Percentiles rank a stretch among this genome's conserved stretches.
Evolutionary conservation across 805 yeast species (phyloP).

Genomic region (Wickerhamiella sorbophila): DNA sequence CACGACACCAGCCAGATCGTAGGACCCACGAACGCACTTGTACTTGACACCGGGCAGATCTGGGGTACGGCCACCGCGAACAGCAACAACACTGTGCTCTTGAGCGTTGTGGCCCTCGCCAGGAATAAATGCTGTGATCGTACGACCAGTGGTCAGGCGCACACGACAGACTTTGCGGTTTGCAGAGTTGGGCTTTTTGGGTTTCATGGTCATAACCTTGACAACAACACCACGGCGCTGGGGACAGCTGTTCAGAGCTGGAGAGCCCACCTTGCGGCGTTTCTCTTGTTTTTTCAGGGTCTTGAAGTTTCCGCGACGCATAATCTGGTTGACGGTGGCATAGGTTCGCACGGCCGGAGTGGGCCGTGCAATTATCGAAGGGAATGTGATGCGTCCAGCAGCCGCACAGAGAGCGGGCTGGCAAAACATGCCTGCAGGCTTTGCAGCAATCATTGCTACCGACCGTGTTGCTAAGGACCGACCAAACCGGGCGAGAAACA

Average conservation of each 20-base stretch:
- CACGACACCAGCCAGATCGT: slow-evolving; percentile 89
- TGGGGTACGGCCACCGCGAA: slow-evolving; percentile 96
- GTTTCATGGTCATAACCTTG: slow-evolving; percentile 87
- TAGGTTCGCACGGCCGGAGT: slow-evolving; percentile 8
- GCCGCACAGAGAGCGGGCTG: neutral
- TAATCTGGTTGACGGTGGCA: slow-evolving; percentile 24
- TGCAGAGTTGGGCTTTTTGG: slow-evolving; percentile 97
- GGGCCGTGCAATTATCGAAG: neutral
- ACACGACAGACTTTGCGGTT: slow-evolving; percentile 95
- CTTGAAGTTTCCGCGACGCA: slow-evolving; percentile 23
- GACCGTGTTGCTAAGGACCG: neutral
- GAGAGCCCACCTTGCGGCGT: slow-evolving; percentile 42
- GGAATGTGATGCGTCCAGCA: neutral
- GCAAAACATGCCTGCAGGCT: neutral
- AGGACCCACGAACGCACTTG: slow-evolving; percentile 82
- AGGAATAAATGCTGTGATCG: slow-evolving; percentile 84
- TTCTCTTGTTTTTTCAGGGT: slow-evolving; percentile 21
- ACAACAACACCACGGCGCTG: slow-evolving; percentile 86
- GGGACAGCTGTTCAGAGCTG: slow-evolving; percentile 73
- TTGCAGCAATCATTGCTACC: neutral
- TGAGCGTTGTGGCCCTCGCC: slow-evolving; percentile 98
- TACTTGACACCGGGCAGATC: slow-evolving; percentile 98
- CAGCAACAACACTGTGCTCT: slow-evolving; percentile 91
- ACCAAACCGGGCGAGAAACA: neutral
- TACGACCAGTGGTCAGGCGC: slow-evolving; percentile 75